Percentiles rank a stretch among this genome's conserved stretches.
Evolutionary conservation across 305 asterid genomes (phyloP).

Genomic region (Striga hermonthica): DNA sequence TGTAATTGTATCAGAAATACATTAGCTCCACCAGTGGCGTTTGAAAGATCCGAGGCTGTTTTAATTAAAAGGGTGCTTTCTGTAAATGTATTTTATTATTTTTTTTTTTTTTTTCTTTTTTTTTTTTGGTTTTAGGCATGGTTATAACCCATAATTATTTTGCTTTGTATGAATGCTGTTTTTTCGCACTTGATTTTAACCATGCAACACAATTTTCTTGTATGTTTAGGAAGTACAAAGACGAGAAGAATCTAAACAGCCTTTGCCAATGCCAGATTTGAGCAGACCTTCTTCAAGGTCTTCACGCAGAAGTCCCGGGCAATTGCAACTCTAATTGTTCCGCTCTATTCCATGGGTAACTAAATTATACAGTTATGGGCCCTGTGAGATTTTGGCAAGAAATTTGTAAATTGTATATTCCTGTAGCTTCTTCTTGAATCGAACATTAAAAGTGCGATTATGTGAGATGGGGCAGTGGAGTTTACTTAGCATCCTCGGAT

Average conservation of each 20-base stretch:
- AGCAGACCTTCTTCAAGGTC: conserved; percentile 65
- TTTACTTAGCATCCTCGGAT: conserved; percentile 34
- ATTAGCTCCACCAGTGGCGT: too few relatives aligned
- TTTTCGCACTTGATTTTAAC: neutral
- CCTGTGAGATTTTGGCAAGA: conserved; percentile 29
- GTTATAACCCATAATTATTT: too few relatives aligned
- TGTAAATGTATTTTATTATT: too few relatives aligned
- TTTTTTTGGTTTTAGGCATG: too few relatives aligned
- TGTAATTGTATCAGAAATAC: too few relatives aligned
- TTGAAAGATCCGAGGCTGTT: too few relatives aligned
- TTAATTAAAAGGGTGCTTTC: too few relatives aligned
- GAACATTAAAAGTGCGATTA: conserved; percentile 30
- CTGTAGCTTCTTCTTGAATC: conserved; percentile 53
- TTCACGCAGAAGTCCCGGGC: conserved; percentile 64
- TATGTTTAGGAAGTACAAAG: conserved; percentile 60
- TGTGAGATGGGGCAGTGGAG: conserved; percentile 42
- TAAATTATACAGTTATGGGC: conserved; percentile 30
- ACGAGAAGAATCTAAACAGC: conserved; percentile 57
- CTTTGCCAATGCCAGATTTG: conserved; percentile 45
- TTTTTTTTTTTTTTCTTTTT: too few relatives aligned
- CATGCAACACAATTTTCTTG: conserved; percentile 8
- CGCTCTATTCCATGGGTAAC: conserved; percentile 30
- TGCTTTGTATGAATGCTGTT: too few relatives aligned
- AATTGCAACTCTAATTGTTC: conserved; percentile 45
- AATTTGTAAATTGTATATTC: conserved; percentile 79